These are phyloP conservation scores for Obba rivulosa DNA, from an alignment of 768 basidiomycete species.

Conservation along the genomic window DNA sequence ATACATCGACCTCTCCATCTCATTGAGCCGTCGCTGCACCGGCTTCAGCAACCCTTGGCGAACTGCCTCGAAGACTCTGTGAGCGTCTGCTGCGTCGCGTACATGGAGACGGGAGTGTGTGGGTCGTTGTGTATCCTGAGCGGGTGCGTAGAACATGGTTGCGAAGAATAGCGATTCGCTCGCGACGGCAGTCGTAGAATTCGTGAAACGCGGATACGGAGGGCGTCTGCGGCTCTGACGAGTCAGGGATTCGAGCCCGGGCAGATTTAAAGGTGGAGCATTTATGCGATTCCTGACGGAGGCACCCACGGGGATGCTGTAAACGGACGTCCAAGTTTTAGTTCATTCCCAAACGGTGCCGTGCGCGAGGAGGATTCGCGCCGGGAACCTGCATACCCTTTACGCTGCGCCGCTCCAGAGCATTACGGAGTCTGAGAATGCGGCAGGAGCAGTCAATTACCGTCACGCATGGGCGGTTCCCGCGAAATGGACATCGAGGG, in stretches of 20 bases:
- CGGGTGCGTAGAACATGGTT: slow-evolving; percentile 30
- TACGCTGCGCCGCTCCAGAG: slow-evolving; percentile 8
- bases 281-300: not conserved
- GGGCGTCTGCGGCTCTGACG: not conserved
- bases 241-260: too few relatives aligned
- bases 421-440: slow-evolving; percentile 17
- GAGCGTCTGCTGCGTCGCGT: slow-evolving; percentile 60
- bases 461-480: slow-evolving; percentile 15
- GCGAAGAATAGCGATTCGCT: not conserved
- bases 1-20: slow-evolving; percentile 48
- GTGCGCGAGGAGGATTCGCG: slow-evolving; percentile 8
- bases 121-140: slow-evolving; percentile 49
- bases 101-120: slow-evolving; percentile 64
- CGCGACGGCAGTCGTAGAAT: not conserved
- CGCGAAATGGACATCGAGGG: slow-evolving; percentile 17
- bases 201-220: not conserved
- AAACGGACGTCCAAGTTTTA: slow-evolving; percentile 13
- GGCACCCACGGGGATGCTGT: slow-evolving; percentile 22
- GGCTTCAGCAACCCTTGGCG: slow-evolving; percentile 45
- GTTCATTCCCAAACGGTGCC: slow-evolving; percentile 12
- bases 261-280: too few relatives aligned
- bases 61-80: slow-evolving; percentile 62
- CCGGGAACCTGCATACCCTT: slow-evolving; percentile 6
- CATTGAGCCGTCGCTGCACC: slow-evolving; percentile 54
- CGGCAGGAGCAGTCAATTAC: slow-evolving; percentile 19